These are phyloP conservation scores for Daldinia decipiens DNA, from an alignment of 495 filamentous ascomycete genomes.

Conservation along the genomic window DNA sequence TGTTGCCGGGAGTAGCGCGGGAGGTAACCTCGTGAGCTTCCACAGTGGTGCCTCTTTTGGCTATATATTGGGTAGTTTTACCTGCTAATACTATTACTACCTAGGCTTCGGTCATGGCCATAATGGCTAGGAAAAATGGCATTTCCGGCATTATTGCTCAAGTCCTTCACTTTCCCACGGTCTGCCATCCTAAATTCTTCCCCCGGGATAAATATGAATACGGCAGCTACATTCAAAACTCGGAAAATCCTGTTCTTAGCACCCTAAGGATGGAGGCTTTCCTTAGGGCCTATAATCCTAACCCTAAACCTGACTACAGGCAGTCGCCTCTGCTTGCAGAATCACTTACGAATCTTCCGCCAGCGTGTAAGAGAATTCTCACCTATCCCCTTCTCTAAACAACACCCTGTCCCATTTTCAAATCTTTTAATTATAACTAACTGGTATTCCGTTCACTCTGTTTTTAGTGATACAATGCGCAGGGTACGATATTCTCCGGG, in stretches of 20 bases:
- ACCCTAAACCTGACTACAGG: neutral
- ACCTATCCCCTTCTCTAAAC: neutral
- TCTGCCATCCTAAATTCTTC: neutral
- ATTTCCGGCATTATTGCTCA: neutral
- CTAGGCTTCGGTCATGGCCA: neutral
- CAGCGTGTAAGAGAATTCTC: neutral
- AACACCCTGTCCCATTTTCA: neutral
- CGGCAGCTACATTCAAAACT: conserved; percentile 1
- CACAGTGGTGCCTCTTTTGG: neutral
- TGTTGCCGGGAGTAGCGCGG: neutral
- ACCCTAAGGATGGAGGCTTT: neutral
- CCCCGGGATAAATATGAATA: neutral
- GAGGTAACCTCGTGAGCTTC: neutral
- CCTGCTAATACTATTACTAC: neutral
- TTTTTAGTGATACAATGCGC: conserved; percentile 1
- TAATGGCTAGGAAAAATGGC: neutral
- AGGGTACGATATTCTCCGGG: neutral
- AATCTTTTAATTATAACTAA: neutral
- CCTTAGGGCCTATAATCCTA: neutral
- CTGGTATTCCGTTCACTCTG: neutral
- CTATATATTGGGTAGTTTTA: neutral
- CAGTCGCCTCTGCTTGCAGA: neutral
- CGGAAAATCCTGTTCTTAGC: neutral
- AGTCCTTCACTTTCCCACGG: neutral
- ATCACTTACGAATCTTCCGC: neutral